Base-by-base conservation (phyloP, 2,329 filamentous ascomycete genomes). In the Penicillium sp. region DNA sequence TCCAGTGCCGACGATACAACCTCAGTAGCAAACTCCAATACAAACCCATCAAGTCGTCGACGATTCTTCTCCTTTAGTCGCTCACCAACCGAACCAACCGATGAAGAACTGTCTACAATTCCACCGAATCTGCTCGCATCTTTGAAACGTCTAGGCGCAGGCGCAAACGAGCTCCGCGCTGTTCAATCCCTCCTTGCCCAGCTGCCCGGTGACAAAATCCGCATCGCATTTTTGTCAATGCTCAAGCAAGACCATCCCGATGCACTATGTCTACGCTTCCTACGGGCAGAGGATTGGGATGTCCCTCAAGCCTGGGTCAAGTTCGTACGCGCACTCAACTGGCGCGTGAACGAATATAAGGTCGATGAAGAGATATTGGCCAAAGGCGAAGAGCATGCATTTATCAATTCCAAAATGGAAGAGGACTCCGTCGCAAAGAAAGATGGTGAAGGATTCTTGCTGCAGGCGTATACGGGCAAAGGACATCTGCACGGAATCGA, bases 281-380 rank as follows among this genome's bases (percentile, higher is more conserved):
- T 68, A 49, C 68, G 76, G 31, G 74, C 74, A 10, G 72, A 75
- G 49, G 75, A 77, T 59, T 78, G 77, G 64, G 57, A 79, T 58
- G 69, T 79, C 4, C 63, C 69, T 1, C 74, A 74, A 47, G 74
- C 75, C 0, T 66, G 77, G 19, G 67, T 70, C 19, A 79, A 79
- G 72, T 65, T 78, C 37, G 68, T 75, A 3, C 70, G 73, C 1
- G 65, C 72, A 7, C 58, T 78, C 52, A 65, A 74, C 37, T 79
- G 76, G 76, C 72, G 77, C 22, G 65, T 71, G 3, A 62, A 63
- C 35, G 68, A 70, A 57, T 60, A 64, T 51, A 46, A 67, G 21
- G 59, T 78, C 5, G 70, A 76, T 24, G 59, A 69, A 5, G 67
- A 78, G 21, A 11, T 29, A 2, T 49, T 76, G 19, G 49, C 51